Evolutionary conservation across 495 filamentous ascomycete genomes (phyloP).

Genomic region (Cercophora newfieldiana): DNA sequence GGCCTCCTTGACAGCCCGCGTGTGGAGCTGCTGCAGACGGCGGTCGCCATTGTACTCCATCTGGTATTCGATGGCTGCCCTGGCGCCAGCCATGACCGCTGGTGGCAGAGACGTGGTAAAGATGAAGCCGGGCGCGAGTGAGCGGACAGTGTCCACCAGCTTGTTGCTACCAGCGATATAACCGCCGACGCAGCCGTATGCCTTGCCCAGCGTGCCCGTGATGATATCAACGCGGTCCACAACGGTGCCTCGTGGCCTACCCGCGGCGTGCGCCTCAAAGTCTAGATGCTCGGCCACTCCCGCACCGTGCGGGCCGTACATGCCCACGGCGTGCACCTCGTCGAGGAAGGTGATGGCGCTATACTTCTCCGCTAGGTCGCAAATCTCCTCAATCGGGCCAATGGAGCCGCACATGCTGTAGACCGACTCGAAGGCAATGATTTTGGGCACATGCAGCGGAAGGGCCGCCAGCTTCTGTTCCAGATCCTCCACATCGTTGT

Average conservation of each 20-base stretch:
- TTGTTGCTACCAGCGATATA: constrained; percentile 91
- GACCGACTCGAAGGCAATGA: constrained; percentile 97
- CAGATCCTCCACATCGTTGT: constrained; percentile 89
- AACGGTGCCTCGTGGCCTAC: constrained; percentile 75
- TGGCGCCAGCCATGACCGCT: constrained; percentile 93
- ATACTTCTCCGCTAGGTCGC: constrained; percentile 95
- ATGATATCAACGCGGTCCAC: constrained; percentile 98
- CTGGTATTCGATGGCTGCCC: constrained; percentile 91
- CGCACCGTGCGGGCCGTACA: constrained; percentile 96
- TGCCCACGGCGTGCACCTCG: constrained; percentile 97
- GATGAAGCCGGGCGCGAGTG: constrained; percentile 95
- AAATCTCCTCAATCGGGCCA: constrained; percentile 92
- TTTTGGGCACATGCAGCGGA: constrained; percentile 82
- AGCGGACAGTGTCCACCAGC: constrained; percentile 93
- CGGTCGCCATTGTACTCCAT: constrained; percentile 77
- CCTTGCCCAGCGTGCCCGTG: constrained; percentile 94
- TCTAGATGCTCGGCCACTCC: constrained; percentile 97
- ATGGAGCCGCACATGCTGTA: constrained; percentile 99
- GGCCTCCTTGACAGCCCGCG: constrained; percentile 82
- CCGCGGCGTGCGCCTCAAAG: constrained; percentile 72
- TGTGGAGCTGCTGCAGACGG: constrained; percentile 90
- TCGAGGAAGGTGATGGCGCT: constrained; percentile 96
- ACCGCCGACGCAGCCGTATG: constrained; percentile 95
- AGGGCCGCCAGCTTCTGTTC: constrained; percentile 88
- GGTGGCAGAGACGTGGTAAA: constrained; percentile 97